Base-by-base conservation (phyloP, 768 basidiomycete species). In the Leccinum sublutescens region DNA sequence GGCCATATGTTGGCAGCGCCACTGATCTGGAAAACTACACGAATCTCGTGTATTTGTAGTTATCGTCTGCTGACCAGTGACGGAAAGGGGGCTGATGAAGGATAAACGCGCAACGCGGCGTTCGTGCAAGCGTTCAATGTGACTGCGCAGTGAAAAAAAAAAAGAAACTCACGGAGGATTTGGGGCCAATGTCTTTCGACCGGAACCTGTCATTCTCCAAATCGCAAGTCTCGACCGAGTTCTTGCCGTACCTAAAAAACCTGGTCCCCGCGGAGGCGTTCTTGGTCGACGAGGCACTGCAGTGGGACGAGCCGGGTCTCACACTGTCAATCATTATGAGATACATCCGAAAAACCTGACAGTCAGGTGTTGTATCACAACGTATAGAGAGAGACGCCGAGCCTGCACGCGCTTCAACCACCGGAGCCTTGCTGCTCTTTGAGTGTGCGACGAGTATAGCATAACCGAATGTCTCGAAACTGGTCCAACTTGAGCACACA, bases 31-130 rank as follows among this genome's bases (percentile, higher is more conserved):
- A 11, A 33, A 11, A 33, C 11, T 14, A 34, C 38, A 40, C 3
- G 17, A 17, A n/a, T n/a, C 7, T 5, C 8, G 4, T 40, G n/a
- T 40, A 10, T 40, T 40, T 40, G 38, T 17, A 40, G 17, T 40
- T 17, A 40, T 40, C 38, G 9, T 3, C 3, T 17, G 8, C 7
- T 40, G 8, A 40, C 17, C n/a, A 43, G n/a, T 98, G 71, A 81
- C 80, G 9, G 79, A 84, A 70, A 81, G 79, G 21, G 94, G 92
- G 5, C 71, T 98, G 71, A 87, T 95, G 76, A 98, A 97, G 82
- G 94, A 98, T 77, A 98, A 98, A 79, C 85, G 87, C 47, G 83
- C 83, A 45, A 98, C 98, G 96, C 31, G 31, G 95, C 95, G 6
- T 98, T 96, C 76, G 85, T 95, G 50, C 91, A 96, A 59, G 77